Evolutionary conservation across 345 rosid species (phyloP).

Genomic region (Lumnitzera racemosa): DNA sequence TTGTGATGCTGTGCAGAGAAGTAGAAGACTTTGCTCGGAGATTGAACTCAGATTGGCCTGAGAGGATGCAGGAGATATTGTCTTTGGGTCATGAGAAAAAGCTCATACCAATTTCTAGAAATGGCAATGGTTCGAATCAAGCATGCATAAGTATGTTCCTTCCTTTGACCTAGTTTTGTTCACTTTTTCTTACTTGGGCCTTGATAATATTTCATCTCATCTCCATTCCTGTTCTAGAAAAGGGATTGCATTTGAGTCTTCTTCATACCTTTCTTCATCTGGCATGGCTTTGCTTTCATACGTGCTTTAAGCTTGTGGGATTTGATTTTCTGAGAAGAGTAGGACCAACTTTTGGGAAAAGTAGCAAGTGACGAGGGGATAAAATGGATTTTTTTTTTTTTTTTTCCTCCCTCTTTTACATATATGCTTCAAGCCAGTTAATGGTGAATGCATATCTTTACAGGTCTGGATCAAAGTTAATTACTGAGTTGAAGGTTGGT

Average conservation of each 20-base stretch:
- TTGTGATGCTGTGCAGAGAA: slow-evolving; percentile 38
- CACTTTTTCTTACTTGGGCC: background rate
- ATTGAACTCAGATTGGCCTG: slow-evolving; percentile 78
- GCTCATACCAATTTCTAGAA: slow-evolving; percentile 32
- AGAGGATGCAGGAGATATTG: slow-evolving; percentile 60
- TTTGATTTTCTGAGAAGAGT: no score
- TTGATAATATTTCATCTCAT: background rate
- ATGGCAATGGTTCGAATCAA: slow-evolving; percentile 44
- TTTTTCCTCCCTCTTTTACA: no score
- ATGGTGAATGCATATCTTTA: background rate
- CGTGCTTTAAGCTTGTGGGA: no score
- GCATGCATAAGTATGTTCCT: slow-evolving; percentile 43
- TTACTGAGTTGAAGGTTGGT: background rate
- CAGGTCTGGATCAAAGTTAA: slow-evolving; percentile 11
- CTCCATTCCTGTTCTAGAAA: background rate
- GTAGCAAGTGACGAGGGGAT: no score
- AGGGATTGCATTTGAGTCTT: no score
- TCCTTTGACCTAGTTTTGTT: background rate
- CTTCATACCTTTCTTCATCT: no score
- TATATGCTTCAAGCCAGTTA: background rate
- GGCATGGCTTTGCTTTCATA: no score
- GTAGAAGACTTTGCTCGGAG: slow-evolving; percentile 91
- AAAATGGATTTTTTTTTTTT: no score
- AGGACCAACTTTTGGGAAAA: no score
- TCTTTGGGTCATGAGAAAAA: slow-evolving; percentile 52